Evolutionary conservation across 805 yeast species (phyloP), one percentile per base, ranked within the genome.

Genomic region (Myxozyma vanderwaltii): DNA sequence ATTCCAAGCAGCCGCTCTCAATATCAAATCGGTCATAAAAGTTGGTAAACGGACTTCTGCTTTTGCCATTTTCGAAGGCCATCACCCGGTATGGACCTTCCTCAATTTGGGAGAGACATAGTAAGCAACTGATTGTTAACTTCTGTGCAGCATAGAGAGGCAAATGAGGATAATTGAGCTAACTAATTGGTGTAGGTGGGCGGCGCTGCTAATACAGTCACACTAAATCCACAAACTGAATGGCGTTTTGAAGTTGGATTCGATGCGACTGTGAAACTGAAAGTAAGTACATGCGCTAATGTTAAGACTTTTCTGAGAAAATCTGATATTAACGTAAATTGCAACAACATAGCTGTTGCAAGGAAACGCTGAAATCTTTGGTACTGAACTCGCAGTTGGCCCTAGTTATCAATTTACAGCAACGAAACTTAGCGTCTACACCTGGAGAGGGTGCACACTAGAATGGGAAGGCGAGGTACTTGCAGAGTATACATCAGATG

Each of bases 321-420:
- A 23, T 21, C 19, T 44, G 2, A 19, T 21, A 29, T 21, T 5
- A 19, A 7, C 26, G 13, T 2, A 3, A 12, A 2, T 7, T 7
- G 23, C 23, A n/a, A n/a, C 17, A 13, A n/a, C 7, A 1, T 26
- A 69, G 66, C 77, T 86, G 10, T 58, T 73, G 2, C 75, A 77
- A 1, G 99, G 99, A 2, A 79, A 85, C 1, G 96, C 89, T 1
- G 99, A 94, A 74, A 81, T 91, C 8, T 89, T 87, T 73, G 99
- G 99, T 24, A 89, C 97, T 2, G 99, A 94, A 71, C 80, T 94
- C 24, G 88, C 97, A 1, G 76, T 79, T 44, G 89, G 87, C 58
- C 77, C 80, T 0, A 88, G 84, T 23, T 86, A 84, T 67, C 70
- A 73, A 2, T 84, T 88, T 68, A 72, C 75, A 26, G 86, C 85